Evolutionary conservation across 495 filamentous ascomycete genomes (phyloP).

Genomic region (Lepraria neglecta): DNA sequence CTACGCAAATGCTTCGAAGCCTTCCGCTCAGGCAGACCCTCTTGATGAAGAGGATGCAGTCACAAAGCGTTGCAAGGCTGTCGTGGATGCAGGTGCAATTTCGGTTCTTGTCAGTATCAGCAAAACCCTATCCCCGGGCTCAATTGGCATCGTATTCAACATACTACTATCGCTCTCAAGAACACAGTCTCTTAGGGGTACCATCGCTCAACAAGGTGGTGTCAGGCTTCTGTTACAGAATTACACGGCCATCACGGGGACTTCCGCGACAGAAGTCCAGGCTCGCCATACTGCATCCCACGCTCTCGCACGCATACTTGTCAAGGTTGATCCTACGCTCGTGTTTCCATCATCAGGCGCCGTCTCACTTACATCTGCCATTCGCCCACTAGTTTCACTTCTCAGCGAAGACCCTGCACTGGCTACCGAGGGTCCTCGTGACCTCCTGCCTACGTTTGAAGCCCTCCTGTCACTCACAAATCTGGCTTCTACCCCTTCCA

Average conservation of each 20-base stretch:
- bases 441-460: conserved; percentile 88
- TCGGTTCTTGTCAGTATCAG: conserved; percentile 64
- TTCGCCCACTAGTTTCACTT: conserved; percentile 70
- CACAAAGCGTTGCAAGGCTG: conserved; percentile 59
- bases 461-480: conserved; percentile 88
- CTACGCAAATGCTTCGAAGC: conserved; percentile 76
- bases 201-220: conserved; percentile 83
- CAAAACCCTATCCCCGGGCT: conserved; percentile 58
- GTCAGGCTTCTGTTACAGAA: conserved; percentile 73
- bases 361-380: conserved; percentile 64
- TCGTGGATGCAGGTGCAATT: conserved; percentile 71
- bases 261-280: conserved; percentile 34
- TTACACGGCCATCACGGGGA: conserved; percentile 51
- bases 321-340: conserved; percentile 77
- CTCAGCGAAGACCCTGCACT: conserved; percentile 42
- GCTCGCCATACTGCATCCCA: conserved; percentile 65
- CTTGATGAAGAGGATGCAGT: conserved; percentile 70
- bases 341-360: conserved; percentile 74
- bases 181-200: conserved; percentile 62
- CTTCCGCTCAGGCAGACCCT: conserved; percentile 53
- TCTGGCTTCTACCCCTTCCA: conserved; percentile 70
- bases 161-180: conserved; percentile 73
- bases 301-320: conserved; percentile 83
- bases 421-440: conserved; percentile 55
- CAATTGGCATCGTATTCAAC: conserved; percentile 59